Percentiles rank a stretch among this genome's conserved stretches.
Conservation (phyloP, 768 basidiomycete genomes). For the Coprinopsis marcescibilis region DNA sequence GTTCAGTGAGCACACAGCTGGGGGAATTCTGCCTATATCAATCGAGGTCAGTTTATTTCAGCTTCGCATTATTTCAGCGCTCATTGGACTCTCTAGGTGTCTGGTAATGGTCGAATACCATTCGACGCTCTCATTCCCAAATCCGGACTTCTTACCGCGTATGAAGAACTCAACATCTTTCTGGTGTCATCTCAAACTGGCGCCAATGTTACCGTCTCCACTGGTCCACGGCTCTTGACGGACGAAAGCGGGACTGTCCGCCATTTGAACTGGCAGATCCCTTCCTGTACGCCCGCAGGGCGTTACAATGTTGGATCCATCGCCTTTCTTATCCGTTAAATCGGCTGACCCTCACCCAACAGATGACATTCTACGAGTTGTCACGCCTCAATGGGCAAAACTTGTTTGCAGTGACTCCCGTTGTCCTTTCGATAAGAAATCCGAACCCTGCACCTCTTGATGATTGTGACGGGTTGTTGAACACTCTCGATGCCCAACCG, state of each 20-base stretch:
- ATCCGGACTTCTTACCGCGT: conserved; percentile 30
- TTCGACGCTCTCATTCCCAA: conserved; percentile 26
- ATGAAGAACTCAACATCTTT: conserved; percentile 35
- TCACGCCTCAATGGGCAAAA: conserved; percentile 26
- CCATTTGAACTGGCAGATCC: conserved; percentile 32
- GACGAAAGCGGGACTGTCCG: conserved; percentile 38
- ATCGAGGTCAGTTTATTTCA: conserved; percentile 20
- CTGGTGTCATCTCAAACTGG: conserved; percentile 33
- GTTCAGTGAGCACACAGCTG: conserved; percentile 25
- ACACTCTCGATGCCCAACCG: conserved; percentile 23
- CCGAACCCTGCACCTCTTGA: conserved; percentile 14
- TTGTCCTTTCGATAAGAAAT: conserved; percentile 32
- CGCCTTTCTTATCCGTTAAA: neutral
- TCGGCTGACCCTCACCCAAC: neutral
- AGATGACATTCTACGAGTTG: conserved; percentile 44
- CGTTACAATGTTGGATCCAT: conserved; percentile 36
- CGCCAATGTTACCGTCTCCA: conserved; percentile 36
- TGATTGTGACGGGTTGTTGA: conserved; percentile 20
- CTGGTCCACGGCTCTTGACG: conserved; percentile 28
- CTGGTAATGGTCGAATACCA: conserved; percentile 40
- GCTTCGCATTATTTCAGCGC: neutral
- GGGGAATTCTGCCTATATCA: conserved; percentile 20
- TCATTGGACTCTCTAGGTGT: conserved; percentile 23
- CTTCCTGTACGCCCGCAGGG: conserved; percentile 34
- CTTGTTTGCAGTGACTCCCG: conserved; percentile 36